Base-by-base conservation (phyloP, 1,284 basidiomycete genomes). In the Anthracocystis walkeri region DNA sequence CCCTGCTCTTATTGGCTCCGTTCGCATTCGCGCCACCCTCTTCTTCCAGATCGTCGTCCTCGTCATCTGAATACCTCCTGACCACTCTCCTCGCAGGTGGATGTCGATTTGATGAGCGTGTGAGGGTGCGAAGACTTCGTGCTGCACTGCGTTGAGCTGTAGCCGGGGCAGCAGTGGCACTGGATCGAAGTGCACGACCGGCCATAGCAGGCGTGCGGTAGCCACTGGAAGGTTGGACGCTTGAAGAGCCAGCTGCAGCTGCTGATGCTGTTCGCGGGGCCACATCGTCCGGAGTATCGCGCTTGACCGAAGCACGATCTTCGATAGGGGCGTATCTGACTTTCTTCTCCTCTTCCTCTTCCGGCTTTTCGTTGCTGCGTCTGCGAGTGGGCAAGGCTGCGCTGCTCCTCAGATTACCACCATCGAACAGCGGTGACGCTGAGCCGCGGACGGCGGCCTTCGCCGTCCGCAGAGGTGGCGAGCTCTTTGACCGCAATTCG, bases 11-110 rank as follows among this genome's bases (percentile, higher is more conserved):
- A 41, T 56, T 55, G 21, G 42, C 58, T 18, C 44, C 27, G 14
- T 67, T 61, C 12, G 18, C 59, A 25, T 52, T 25, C 8, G 25
- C 60, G 4, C 31, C 53, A 12, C 40, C 57, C 29, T 70, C 63
- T 14, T 68, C 75, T 2, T 74, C 68, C n/a, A 73, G 40, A 14
- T 73, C 72, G n/a, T 71, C 68, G n/a, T 74, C 78, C 41, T 81
- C 81, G 52, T 81, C 79, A n/a, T 82, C 79, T 20, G 77, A 77
- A 29, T 81, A 67, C 42, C 79, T 69, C 40, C 76, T 68, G 14
- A 73, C 64, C 46, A 81, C 79, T 11, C 79, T 61, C 16, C 78
- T 69, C 18, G 79, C 78, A 10, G 78, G 79, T 8, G 75, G 69
- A 45, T 80, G 79, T 18, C 65, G 58, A 46, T 66, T 70, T 1